phyloP scores from a whole-genome alignment of 305 asterid species.

The Fraxinus baroniana region DNA sequence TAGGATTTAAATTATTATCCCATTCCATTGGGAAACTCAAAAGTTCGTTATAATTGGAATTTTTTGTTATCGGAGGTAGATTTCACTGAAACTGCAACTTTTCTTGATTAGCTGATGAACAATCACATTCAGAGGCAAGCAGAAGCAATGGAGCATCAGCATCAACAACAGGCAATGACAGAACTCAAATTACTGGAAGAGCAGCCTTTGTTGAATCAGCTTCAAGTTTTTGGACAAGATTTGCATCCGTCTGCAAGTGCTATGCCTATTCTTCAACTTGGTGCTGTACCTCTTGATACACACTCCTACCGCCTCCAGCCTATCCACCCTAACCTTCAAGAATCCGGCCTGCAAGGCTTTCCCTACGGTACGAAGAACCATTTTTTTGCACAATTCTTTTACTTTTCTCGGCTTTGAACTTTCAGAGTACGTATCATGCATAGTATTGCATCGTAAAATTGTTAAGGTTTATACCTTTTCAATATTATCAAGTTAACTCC shows the following conservation, averaged over 20 bases:
- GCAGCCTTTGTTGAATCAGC: conserved; percentile 54
- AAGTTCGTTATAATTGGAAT: background rate
- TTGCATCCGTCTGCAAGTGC: conserved; percentile 3
- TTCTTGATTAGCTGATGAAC: conserved; percentile 51
- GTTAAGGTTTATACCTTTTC: background rate
- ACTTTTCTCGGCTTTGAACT: background rate
- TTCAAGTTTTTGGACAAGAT: conserved; percentile 60
- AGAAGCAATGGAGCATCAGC: conserved; percentile 36
- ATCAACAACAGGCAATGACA: conserved; percentile 43
- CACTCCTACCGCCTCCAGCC: conserved; percentile 57
- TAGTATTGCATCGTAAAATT: background rate
- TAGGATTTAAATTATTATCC: background rate
- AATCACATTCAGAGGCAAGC: conserved; percentile 53
- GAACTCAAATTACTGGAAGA: conserved; percentile 54
- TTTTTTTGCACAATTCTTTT: background rate
- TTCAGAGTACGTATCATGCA: background rate
- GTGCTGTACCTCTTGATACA: conserved; percentile 36
- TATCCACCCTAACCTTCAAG: conserved; percentile 71
- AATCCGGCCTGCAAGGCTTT: conserved; percentile 18
- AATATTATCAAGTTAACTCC: background rate
- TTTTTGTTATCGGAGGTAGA: background rate
- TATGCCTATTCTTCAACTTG: conserved; percentile 40
- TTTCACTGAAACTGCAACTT: background rate
- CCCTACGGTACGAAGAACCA: conserved; percentile 15
- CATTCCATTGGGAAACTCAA: background rate